These are phyloP conservation scores for Globisporangium radiosum DNA, from an alignment of 352 stramenopile genomes.

Conservation along the genomic window DNA sequence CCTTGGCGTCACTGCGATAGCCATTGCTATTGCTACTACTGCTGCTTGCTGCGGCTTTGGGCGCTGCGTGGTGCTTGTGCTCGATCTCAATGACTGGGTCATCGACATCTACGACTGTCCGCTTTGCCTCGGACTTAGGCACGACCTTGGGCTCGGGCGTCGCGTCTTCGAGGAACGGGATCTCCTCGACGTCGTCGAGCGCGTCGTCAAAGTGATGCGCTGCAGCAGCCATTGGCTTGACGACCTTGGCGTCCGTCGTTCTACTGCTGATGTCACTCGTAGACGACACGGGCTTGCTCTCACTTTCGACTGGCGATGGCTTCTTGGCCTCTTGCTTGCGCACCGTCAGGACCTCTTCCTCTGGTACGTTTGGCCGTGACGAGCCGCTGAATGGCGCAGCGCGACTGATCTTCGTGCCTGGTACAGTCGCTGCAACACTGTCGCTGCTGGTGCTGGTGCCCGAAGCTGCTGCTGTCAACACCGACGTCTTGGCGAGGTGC, in stretches of 20 bases:
- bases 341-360: conserved; percentile 66
- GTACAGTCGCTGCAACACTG: background rate
- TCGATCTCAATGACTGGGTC: conserved; percentile 57
- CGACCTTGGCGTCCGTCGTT: conserved; percentile 5
- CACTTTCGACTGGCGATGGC: conserved; percentile 15
- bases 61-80: conserved; percentile 28
- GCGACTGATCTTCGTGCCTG: conserved; percentile 26
- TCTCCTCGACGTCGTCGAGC: conserved; percentile 79
- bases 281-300: conserved; percentile 2
- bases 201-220: conserved; percentile 38
- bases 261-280: background rate
- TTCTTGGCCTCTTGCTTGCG: conserved; percentile 51
- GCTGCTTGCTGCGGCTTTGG: conserved; percentile 11
- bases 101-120: conserved; percentile 23
- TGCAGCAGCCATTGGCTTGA: conserved; percentile 11
- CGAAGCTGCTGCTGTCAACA: background rate
- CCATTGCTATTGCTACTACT: background rate
- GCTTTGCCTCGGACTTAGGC: conserved; percentile 14
- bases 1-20: conserved; percentile 12
- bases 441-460: background rate
- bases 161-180: conserved; percentile 61
- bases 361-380: conserved; percentile 38
- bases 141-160: conserved; percentile 34
- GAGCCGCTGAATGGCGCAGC: conserved; percentile 53
- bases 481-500: conserved; percentile 3